Evolutionary conservation across 208 protist species (phyloP).

Genomic region (Leishmania martiniquensis): DNA sequence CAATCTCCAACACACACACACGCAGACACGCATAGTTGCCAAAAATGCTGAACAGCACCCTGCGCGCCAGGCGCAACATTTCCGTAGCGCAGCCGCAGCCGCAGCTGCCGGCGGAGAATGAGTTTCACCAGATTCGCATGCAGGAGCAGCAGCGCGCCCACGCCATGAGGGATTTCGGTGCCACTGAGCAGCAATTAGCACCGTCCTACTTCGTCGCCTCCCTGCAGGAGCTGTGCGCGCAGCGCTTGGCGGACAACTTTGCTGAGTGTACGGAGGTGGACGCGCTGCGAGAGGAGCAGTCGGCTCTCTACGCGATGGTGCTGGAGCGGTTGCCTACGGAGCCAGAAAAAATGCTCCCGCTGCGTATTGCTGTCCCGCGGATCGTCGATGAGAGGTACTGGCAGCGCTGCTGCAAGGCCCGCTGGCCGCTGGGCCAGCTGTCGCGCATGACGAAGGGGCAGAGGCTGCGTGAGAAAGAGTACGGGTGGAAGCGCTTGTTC

Average conservation of each 20-base stretch:
- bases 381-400: constrained; percentile 58
- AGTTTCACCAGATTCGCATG: constrained; percentile 72
- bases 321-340: constrained; percentile 59
- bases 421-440: constrained; percentile 87
- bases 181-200: constrained; percentile 29
- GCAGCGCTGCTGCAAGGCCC: constrained; percentile 71
- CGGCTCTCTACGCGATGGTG: constrained; percentile 73
- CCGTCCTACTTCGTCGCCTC: constrained; percentile 83
- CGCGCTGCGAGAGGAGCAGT: constrained; percentile 42
- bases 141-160: constrained; percentile 46
- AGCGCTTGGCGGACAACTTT: constrained; percentile 77
- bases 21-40: background rate
- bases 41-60: constrained; percentile 3
- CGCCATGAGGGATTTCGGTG: constrained; percentile 21
- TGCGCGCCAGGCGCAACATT: constrained; percentile 16
- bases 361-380: constrained; percentile 53
- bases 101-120: constrained; percentile 32
- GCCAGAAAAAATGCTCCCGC: constrained; percentile 38
- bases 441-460: constrained; percentile 39
- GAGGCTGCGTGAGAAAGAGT: constrained; percentile 38
- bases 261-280: constrained; percentile 59
- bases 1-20: background rate
- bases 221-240: constrained; percentile 71
- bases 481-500: constrained; percentile 88
- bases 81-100: background rate